These are phyloP conservation scores for Dinochytrium kinnereticum DNA, from an alignment of 371 early-diverging fungal genomes.

Conservation along the genomic window DNA sequence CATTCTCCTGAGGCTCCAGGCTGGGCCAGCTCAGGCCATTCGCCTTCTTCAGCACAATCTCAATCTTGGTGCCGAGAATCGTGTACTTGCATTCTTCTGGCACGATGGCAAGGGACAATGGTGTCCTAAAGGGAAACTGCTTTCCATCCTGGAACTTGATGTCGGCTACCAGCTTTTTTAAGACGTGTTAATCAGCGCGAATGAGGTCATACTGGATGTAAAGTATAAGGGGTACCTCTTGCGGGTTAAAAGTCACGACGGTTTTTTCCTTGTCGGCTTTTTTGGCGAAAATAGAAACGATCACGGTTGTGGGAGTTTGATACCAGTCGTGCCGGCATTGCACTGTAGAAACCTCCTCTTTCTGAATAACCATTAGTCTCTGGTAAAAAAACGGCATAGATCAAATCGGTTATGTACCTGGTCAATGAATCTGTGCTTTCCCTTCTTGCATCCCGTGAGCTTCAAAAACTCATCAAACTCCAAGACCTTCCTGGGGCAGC, in stretches of 20 bases:
- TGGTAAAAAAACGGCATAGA: background rate
- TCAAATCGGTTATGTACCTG: no score
- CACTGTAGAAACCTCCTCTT: constrained; percentile 30
- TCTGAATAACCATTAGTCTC: constrained; percentile 46
- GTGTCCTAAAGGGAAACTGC: constrained; percentile 61
- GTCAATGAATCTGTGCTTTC: constrained; percentile 81
- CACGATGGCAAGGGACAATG: constrained; percentile 76
- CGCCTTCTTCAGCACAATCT: constrained; percentile 81
- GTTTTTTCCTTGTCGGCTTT: constrained; percentile 75
- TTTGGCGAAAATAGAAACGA: constrained; percentile 91
- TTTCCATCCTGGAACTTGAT: constrained; percentile 66
- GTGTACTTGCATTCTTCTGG: constrained; percentile 70
- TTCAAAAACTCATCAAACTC: constrained; percentile 98
- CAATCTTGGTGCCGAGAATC: constrained; percentile 84
- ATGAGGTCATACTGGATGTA: background rate
- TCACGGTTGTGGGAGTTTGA: constrained; percentile 83
- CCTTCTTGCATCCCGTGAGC: constrained; percentile 85
- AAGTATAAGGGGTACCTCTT: constrained; percentile 28
- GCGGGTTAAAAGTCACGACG: constrained; percentile 63
- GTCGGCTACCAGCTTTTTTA: constrained; percentile 60
- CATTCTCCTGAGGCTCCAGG: constrained; percentile 64
- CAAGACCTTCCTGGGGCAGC: constrained; percentile 74
- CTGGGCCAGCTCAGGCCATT: constrained; percentile 88
- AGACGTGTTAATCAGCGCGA: no score
- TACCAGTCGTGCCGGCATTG: constrained; percentile 91